These are phyloP conservation scores for Neurospora sp. DNA, from an alignment of 2,329 filamentous ascomycete species.

Conservation along the genomic window DNA sequence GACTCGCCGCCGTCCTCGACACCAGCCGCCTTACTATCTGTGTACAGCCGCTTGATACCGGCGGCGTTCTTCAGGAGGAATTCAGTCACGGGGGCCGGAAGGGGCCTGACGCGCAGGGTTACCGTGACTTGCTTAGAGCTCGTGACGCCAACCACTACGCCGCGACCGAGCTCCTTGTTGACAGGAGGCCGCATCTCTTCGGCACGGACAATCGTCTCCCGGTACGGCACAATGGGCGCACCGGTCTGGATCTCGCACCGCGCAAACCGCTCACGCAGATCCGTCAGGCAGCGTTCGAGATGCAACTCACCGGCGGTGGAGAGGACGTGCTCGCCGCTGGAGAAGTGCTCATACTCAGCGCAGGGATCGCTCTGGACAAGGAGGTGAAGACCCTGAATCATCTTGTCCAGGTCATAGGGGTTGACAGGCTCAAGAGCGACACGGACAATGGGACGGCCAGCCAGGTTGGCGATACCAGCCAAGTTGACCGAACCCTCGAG, in stretches of 20 bases:
- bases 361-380: constrained; percentile 94
- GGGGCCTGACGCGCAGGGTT: constrained; percentile 64
- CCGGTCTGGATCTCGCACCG: constrained; percentile 91
- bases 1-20: neutral
- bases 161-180: constrained; percentile 78
- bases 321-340: constrained; percentile 90
- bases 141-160: constrained; percentile 65
- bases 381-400: constrained; percentile 79
- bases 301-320: constrained; percentile 91
- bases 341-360: constrained; percentile 87
- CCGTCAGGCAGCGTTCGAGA: constrained; percentile 85
- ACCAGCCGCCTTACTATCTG: constrained; percentile 43
- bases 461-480: constrained; percentile 67
- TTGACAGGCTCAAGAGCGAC: constrained; percentile 92
- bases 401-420: constrained; percentile 83
- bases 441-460: constrained; percentile 83
- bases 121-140: constrained; percentile 80
- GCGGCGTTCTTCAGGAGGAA: constrained; percentile 74
- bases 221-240: constrained; percentile 88
- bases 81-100: constrained; percentile 70
- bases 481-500: constrained; percentile 82
- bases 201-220: constrained; percentile 79
- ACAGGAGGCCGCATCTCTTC: constrained; percentile 87
- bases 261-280: constrained; percentile 85
- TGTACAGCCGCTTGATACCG: constrained; percentile 70